Evolutionary conservation across 306 rosid genomes (phyloP).

Genomic region (Fragaria ananassa): DNA sequence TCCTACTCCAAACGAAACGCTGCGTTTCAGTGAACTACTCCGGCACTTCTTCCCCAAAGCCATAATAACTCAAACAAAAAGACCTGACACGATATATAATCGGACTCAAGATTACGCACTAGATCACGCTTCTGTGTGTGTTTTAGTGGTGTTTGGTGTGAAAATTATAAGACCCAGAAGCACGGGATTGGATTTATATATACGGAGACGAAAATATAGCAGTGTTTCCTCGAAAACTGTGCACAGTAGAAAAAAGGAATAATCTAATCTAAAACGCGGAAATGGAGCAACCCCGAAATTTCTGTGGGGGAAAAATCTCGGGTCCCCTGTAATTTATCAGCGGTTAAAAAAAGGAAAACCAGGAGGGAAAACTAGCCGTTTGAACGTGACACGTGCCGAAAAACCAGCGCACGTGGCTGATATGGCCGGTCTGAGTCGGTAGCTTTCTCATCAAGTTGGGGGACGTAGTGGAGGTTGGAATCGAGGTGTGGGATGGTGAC

Average conservation of each 20-base stretch:
- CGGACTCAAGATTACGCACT: not conserved
- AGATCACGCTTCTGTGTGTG: not conserved
- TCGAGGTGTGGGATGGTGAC: not conserved
- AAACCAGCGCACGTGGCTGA: slow-evolving; percentile 32
- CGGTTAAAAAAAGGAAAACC: slow-evolving; percentile 49
- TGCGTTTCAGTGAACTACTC: slow-evolving; percentile 25
- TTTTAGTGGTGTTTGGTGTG: not conserved
- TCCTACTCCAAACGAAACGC: slow-evolving; percentile 15
- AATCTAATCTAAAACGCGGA: slow-evolving; percentile 30
- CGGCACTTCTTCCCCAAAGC: slow-evolving; percentile 43
- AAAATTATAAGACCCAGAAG: not conserved
- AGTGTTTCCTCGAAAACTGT: not conserved
- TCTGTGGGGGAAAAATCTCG: slow-evolving; percentile 27
- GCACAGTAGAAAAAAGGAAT: not conserved
- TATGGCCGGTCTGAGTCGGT: slow-evolving; percentile 53
- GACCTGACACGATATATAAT: not conserved
- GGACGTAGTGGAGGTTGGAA: not conserved
- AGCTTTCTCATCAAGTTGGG: slow-evolving; percentile 31
- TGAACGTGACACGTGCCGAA: slow-evolving; percentile 46
- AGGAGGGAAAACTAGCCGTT: slow-evolving; percentile 70
- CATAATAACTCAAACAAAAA: slow-evolving; percentile 17
- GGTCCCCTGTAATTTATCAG: slow-evolving; percentile 22
- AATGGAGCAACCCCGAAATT: slow-evolving; percentile 47
- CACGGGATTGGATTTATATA: not conserved
- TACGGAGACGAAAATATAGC: not conserved